phyloP scores from a whole-genome alignment of 345 rosid genomes.

The Salix udensis region DNA sequence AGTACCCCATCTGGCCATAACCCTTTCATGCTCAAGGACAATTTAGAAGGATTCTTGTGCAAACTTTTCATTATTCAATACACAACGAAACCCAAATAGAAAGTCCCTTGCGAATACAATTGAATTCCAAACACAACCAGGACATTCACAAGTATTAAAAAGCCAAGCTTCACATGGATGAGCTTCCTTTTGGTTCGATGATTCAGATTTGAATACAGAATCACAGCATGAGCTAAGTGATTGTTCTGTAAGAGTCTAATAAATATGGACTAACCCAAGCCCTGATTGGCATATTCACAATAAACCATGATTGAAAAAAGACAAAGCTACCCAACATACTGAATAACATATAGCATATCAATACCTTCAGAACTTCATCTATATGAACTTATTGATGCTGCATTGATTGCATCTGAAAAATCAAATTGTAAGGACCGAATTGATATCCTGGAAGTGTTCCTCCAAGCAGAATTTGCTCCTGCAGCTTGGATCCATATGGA shows the following conservation, averaged over 20 bases:
- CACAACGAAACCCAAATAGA: conserved; percentile 8
- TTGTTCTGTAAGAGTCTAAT: conserved; percentile 22
- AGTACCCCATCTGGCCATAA: conserved; percentile 14
- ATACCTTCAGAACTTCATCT: conserved; percentile 19
- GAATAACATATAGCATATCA: conserved; percentile 9
- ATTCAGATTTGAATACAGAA: conserved; percentile 29
- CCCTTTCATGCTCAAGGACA: conserved; percentile 1
- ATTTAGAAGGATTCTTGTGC: conserved; percentile 5
- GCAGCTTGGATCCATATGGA: conserved; percentile 49
- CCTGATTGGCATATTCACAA: conserved; percentile 38
- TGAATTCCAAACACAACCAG: conserved; percentile 18
- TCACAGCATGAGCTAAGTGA: conserved; percentile 28
- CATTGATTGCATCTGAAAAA: conserved; percentile 45
- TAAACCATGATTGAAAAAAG: conserved; percentile 12
- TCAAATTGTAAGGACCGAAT: conserved; percentile 39
- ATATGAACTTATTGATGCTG: conserved; percentile 31
- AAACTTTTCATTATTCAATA: conserved; percentile 9
- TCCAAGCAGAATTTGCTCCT: conserved; percentile 55
- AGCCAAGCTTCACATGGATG: conserved; percentile 24
- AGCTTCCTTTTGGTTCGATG: conserved; percentile 30
- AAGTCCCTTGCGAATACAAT: conserved; percentile 13
- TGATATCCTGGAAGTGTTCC: conserved; percentile 49
- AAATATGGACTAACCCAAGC: conserved; percentile 22
- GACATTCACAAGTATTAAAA: conserved; percentile 5
- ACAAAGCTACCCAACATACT: conserved; percentile 16